These are phyloP conservation scores for Glonium stellatum DNA, from an alignment of 495 filamentous ascomycete genomes.

Conservation along the genomic window DNA sequence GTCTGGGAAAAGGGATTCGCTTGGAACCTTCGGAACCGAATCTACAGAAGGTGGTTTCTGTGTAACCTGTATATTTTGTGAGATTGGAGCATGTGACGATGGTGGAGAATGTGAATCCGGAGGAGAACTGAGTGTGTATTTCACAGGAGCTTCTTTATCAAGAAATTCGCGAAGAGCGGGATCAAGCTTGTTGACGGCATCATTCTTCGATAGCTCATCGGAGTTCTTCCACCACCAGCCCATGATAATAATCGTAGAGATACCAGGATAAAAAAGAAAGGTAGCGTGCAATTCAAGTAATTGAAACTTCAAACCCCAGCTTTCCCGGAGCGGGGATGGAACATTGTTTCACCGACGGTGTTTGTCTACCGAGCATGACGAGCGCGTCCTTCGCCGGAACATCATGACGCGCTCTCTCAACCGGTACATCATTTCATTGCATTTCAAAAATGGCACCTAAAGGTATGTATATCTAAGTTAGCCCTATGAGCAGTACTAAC, in stretches of 20 bases:
- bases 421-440: neutral
- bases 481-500: neutral
- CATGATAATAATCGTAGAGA: neutral
- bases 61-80: slow-evolving; percentile 3
- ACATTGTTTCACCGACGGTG: neutral
- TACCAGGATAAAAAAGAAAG: too few species aligned
- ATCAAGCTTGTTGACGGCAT: slow-evolving; percentile 77
- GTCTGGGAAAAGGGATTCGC: slow-evolving; percentile 60
- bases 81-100: neutral
- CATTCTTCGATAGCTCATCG: slow-evolving; percentile 25
- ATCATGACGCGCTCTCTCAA: neutral
- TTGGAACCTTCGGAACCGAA: slow-evolving; percentile 36
- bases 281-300: too few species aligned
- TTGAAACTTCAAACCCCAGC: neutral
- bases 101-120: slow-evolving; percentile 2
- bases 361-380: neutral
- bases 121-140: slow-evolving; percentile 43
- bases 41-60: slow-evolving; percentile 5
- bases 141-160: slow-evolving; percentile 69
- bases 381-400: neutral
- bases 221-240: slow-evolving; percentile 2
- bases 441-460: neutral
- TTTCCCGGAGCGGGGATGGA: slow-evolving; percentile 2
- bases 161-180: slow-evolving; percentile 80
- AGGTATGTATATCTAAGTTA: neutral